Evolutionary conservation across 78 protist genomes (phyloP), one percentile per base, ranked within the genome.

Genomic region (Pelomyxa schiedti): DNA sequence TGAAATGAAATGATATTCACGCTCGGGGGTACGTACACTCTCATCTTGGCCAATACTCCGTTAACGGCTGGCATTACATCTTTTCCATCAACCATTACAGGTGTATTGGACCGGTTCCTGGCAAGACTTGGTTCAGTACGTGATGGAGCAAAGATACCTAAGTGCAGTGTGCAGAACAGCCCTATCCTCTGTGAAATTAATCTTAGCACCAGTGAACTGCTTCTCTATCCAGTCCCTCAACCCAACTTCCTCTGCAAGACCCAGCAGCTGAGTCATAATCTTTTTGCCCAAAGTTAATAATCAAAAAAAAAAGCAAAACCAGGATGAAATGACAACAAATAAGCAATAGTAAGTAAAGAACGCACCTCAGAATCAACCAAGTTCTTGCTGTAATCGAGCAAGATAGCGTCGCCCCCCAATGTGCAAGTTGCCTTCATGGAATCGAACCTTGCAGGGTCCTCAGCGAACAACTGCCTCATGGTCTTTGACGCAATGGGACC

Each of bases 81-180:
- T 24, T 75, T 65, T 22, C 97, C 98, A 63, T 92, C 98, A 5
- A 92, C 96, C 9, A 64, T 1, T 66, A 93, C 79, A 1, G 86
- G 82, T 5, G 68, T 26, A 38, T 42, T 67, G 72, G 83, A 6
- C 29, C 86, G 82, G 73, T 86, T 86, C 70, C 98, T n/a, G n/a
- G n/a, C n/a, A n/a, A n/a, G n/a, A n/a, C n/a, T n/a, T n/a, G n/a
- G n/a, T n/a, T n/a, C n/a, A n/a, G n/a, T n/a, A n/a, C n/a, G n/a
- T n/a, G n/a, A n/a, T n/a, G n/a, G n/a, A n/a, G n/a, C n/a, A n/a
- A n/a, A n/a, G n/a, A n/a, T n/a, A n/a, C n/a, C n/a, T 91, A 29
- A 92, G 92, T 6, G 98, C 98, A 4, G 83, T 69, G 75, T 95
- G 98, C 16, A 93, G 92, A 26, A 93, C 98, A 6, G 97, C 94